These are phyloP conservation scores for Epipyxis sp. DNA, from an alignment of 108 stramenopile species.

Conservation along the genomic window DNA sequence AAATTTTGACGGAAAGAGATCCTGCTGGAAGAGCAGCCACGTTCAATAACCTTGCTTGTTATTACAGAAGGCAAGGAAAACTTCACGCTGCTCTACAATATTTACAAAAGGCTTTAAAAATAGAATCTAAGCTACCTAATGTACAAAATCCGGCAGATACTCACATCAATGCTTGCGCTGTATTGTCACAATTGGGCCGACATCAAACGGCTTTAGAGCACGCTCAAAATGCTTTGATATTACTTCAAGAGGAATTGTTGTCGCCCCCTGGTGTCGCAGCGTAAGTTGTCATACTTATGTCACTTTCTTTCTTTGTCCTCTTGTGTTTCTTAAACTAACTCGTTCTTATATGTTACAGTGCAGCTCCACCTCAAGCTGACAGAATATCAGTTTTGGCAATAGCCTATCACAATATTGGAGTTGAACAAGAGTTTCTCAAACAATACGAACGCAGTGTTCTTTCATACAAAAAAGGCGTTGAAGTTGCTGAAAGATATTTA, in stretches of 20 bases:
- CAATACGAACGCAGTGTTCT: slow-evolving; percentile 52
- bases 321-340: too few species aligned
- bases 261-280: slow-evolving; percentile 25
- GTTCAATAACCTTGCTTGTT: slow-evolving; percentile 65
- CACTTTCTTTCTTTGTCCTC: too few species aligned
- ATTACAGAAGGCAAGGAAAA: slow-evolving; percentile 61
- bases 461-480: slow-evolving; percentile 63
- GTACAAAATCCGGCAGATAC: slow-evolving; percentile 66
- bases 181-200: slow-evolving; percentile 56
- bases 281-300: too few species aligned
- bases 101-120: slow-evolving; percentile 62
- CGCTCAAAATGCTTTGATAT: slow-evolving; percentile 59
- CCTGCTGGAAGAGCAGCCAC: slow-evolving; percentile 57
- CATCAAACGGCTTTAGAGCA: slow-evolving; percentile 58
- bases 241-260: slow-evolving; percentile 58
- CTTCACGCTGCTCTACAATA: slow-evolving; percentile 62
- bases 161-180: slow-evolving; percentile 65
- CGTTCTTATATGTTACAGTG: too few species aligned
- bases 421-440: slow-evolving; percentile 66
- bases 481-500: slow-evolving; percentile 55
- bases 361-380: slow-evolving; percentile 45
- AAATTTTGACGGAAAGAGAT: slow-evolving; percentile 64
- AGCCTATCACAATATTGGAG: slow-evolving; percentile 68
- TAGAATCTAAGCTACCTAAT: slow-evolving; percentile 53
- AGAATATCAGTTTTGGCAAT: slow-evolving; percentile 55